These are phyloP conservation scores for Alternaria longipes DNA, from an alignment of 2,329 filamentous ascomycete genomes.

Conservation along the genomic window DNA sequence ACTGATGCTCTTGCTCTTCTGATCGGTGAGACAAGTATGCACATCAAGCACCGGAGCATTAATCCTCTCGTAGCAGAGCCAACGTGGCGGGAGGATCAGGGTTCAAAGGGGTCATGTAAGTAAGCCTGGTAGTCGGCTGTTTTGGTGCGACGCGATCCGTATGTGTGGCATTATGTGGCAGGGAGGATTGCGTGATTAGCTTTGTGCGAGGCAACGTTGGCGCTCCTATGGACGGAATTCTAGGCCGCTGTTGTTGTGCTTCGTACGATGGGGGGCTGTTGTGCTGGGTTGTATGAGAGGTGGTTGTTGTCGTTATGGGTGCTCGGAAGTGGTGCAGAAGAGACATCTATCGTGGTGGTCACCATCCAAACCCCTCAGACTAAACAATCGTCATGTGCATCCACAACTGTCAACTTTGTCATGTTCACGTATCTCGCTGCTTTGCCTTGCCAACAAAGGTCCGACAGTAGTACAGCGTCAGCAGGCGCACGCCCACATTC, in stretches of 20 bases:
- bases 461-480: constrained; percentile 15
- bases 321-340: constrained; percentile 11
- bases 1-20: constrained; percentile 4
- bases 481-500: constrained; percentile 6
- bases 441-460: constrained; percentile 10
- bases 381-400: not conserved
- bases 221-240: not conserved
- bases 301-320: constrained; percentile 4
- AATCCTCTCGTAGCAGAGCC: constrained; percentile 29
- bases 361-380: not conserved
- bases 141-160: constrained; percentile 7
- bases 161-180: constrained; percentile 10
- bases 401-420: not conserved
- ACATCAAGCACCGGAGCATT: constrained; percentile 17
- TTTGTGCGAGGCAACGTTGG: constrained; percentile 1
- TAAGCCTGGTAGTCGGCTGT: constrained; percentile 16
- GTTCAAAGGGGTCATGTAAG: constrained; percentile 10
- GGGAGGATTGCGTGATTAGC: constrained; percentile 14
- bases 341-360: not conserved
- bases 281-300: constrained; percentile 6
- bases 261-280: constrained; percentile 2
- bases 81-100: constrained; percentile 36
- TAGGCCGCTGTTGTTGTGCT: constrained; percentile 6
- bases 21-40: constrained; percentile 27
- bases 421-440: constrained; percentile 6